Percentiles rank a stretch among this genome's conserved stretches.
Conservation (phyloP, 1,284 basidiomycete genomes). For the Rhodotorula sp. region DNA sequence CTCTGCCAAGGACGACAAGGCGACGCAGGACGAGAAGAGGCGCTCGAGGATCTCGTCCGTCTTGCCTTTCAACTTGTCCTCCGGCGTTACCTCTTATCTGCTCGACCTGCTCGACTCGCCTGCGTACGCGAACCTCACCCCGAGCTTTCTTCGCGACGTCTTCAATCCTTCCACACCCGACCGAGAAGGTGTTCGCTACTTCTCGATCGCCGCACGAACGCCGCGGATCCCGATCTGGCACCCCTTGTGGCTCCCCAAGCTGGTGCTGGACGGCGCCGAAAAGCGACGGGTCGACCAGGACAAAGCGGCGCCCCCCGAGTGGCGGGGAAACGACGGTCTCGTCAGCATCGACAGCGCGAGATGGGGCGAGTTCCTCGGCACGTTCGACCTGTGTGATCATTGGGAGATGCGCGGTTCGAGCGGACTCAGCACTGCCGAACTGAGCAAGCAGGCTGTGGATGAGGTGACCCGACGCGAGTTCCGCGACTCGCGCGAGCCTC, state of each 20-base stretch:
- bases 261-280: conserved; percentile 73
- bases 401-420: conserved; percentile 88
- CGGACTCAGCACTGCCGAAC: conserved; percentile 50
- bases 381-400: conserved; percentile 87
- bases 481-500: conserved; percentile 27
- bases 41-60: conserved; percentile 25
- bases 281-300: conserved; percentile 60
- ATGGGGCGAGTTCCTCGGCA: conserved; percentile 88
- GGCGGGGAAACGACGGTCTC: conserved; percentile 92
- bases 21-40: conserved; percentile 6
- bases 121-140: conserved; percentile 92
- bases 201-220: conserved; percentile 78
- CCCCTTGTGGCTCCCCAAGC: conserved; percentile 94
- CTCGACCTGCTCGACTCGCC: conserved; percentile 94
- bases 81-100: conserved; percentile 76
- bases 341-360: conserved; percentile 84
- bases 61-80: conserved; percentile 58
- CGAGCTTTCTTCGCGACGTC: conserved; percentile 72
- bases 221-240: conserved; percentile 77
- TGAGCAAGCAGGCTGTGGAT: conserved; percentile 33
- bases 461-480: conserved; percentile 30
- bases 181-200: conserved; percentile 77
- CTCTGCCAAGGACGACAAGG: conserved; percentile 15
- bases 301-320: conserved; percentile 49
- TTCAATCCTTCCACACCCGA: conserved; percentile 94